These are phyloP conservation scores for Pseudomicrostroma phylloplanum DNA, from an alignment of 1,284 basidiomycete genomes.

Conservation along the genomic window DNA sequence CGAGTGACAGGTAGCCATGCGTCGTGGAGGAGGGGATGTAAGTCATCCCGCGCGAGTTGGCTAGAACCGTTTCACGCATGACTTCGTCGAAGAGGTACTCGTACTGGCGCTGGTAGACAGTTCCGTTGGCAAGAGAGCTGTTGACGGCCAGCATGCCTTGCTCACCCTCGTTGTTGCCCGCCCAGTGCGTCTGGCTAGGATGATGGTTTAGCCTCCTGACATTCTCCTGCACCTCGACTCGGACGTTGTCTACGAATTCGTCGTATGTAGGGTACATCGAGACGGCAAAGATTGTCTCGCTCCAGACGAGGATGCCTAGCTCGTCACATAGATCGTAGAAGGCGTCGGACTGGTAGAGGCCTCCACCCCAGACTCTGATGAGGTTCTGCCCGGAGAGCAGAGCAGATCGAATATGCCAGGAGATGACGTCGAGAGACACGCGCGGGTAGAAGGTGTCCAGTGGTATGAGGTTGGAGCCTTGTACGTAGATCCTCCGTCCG, in stretches of 20 bases:
- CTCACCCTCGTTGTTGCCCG: conserved; percentile 37
- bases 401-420: conserved; percentile 26
- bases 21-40: conserved; percentile 62
- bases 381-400: conserved; percentile 26
- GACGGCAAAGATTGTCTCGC: conserved; percentile 63
- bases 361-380: conserved; percentile 40
- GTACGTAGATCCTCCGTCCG: conserved; percentile 22
- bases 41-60: conserved; percentile 59
- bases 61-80: conserved; percentile 56
- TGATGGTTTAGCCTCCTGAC: conserved; percentile 59
- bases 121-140: conserved; percentile 13
- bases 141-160: conserved; percentile 21
- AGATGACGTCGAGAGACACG: conserved; percentile 16
- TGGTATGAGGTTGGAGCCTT: conserved; percentile 30
- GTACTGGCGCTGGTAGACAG: conserved; percentile 20
- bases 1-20: conserved; percentile 57
- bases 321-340: conserved; percentile 62
- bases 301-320: conserved; percentile 63
- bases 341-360: conserved; percentile 38
- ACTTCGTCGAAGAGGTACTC: conserved; percentile 54
- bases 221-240: conserved; percentile 61
- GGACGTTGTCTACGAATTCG: conserved; percentile 57
- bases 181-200: conserved; percentile 51
- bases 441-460: conserved; percentile 26
- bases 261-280: conserved; percentile 54